Base-by-base conservation (phyloP, 2,329 filamentous ascomycete genomes). In the Aspergillus felis region DNA sequence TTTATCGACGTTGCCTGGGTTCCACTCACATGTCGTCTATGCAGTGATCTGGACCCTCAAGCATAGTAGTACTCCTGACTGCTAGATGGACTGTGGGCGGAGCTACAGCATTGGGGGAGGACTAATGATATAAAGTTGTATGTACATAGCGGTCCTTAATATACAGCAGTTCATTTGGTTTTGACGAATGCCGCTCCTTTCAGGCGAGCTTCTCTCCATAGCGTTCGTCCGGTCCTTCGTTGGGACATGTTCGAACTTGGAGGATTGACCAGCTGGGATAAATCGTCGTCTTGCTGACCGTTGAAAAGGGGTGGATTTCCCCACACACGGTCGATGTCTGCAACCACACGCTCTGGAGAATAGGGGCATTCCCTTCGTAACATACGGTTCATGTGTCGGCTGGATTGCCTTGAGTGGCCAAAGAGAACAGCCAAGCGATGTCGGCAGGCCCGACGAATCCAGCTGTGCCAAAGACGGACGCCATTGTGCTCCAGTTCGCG, bases 341-440 rank as follows among this genome's bases (percentile, higher is more conserved):
- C 52, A 5, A 74, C 35, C 8, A 76, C 68, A 25, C 64, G 65
- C 14, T 69, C 61, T 8, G 69, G 47, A 28, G 54, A 61, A 50
- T 71, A 77, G 4, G 71, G 72, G 49, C 76, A 77, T 32, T 68
- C 62, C n/a, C 63, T 60, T 20, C 75, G 69, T 54, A 77, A 57
- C 48, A 68, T 65, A 8, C 73, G 71, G 46, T 76, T 77, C 59
- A 68, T 67, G 28, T 56, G 66, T 14, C 68, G 68, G 25, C 58
- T 68, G 2, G 73, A 76, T 22, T 59, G 57, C 6, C 67, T 54
- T 42, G 68, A 63, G 10, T 59, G 61, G 42, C 71, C 73, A 55
- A 72, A 78, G 1, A 78, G 66, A 9, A 73, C 66, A 2, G 67
- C 64, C 47, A 79, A 62, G 9, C 76, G 75, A 25, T 68, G 64